These are phyloP conservation scores for Lunularia cruciata DNA, from an alignment of 225 moss, liverwort and hornwort genomes.

Conservation along the genomic window DNA sequence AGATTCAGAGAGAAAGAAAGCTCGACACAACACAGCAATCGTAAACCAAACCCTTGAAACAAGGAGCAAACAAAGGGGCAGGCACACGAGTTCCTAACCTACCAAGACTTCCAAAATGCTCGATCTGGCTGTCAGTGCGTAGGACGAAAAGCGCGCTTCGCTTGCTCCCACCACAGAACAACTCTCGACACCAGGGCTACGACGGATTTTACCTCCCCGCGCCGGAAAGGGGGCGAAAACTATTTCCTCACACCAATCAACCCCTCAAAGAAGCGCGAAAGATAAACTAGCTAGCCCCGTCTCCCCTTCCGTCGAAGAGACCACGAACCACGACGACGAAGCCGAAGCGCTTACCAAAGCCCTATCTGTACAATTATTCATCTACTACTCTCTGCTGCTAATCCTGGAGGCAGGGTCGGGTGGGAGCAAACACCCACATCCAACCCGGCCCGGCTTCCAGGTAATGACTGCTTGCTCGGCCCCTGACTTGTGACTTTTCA, in stretches of 20 bases:
- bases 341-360: neutral
- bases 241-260: neutral
- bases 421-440: no score
- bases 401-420: no score
- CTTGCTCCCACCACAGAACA: neutral
- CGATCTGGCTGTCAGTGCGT: conserved; percentile 13
- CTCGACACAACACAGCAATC: neutral
- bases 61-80: neutral
- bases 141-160: conserved; percentile 6
- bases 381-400: neutral
- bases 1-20: neutral
- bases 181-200: neutral
- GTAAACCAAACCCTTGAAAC: neutral
- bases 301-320: neutral
- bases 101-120: conserved; percentile 3
- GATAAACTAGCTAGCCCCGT: conserved; percentile 2
- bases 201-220: neutral
- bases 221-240: conserved; percentile 7
- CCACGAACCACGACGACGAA: neutral
- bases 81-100: neutral
- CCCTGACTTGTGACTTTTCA: neutral
- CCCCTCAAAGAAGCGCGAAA: conserved; percentile 1
- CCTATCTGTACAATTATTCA: neutral
- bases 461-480: neutral
- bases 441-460: neutral